Evolutionary conservation across 345 rosid genomes (phyloP), one percentile per base, ranked within the genome.

Genomic region (Gossypium longicalyx): DNA sequence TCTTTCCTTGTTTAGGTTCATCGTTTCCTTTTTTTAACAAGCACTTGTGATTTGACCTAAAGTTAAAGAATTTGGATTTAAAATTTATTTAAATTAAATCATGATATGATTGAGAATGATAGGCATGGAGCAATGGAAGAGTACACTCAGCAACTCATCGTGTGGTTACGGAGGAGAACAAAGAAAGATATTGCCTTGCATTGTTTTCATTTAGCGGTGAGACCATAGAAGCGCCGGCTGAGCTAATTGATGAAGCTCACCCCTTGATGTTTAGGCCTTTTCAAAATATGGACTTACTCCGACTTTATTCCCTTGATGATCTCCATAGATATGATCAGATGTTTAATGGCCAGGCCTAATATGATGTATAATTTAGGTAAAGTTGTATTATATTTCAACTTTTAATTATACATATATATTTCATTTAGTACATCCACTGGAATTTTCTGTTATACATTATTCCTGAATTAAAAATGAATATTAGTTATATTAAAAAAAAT

Each of bases 121-220:
- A 69, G 73, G 73, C 73, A 29, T 69, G 73, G 73, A 69, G 73
- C 60, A 69, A 69, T 16, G 73, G 73, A 51, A 69, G 73, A 17
- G 8, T 69, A 11, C 73, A 69, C 15, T 51, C 73, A 4, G 10
- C 73, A 51, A 17, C 13, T 3, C 73, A 69, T 11, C 73, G 45
- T 51, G 73, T 69, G 17, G 25, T 29, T 17, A 9, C 17, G 10
- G 41, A 69, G 59, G 25, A 4, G 4, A 52, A 69, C 0, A 69
- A 69, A 10, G 73, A 52, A 17, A 51, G 73, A 69, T 69, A 69
- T 52, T 27, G 47, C 47, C 60, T 69, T 2, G 73, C 60, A 17
- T 51, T 69, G 45, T 69, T 69, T 69, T 69, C 73, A 7, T 69
- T 69, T 17, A 51, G 73, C 58, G 27, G 60, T 4, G 73, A 51